Base-by-base conservation (phyloP, 2,329 filamentous ascomycete species). In the Aspergillus hiratsukae region DNA sequence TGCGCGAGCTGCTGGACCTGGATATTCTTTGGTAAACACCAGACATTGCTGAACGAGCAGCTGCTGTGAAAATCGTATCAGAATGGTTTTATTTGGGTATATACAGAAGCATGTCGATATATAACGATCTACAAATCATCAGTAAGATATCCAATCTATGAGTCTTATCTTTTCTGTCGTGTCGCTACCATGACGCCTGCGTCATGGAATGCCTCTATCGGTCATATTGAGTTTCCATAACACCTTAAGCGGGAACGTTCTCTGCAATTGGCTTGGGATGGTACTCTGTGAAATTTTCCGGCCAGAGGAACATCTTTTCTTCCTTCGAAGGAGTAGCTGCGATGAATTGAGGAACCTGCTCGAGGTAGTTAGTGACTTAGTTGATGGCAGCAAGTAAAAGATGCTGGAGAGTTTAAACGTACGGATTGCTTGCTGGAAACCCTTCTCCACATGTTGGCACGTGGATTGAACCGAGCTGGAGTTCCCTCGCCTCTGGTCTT, bases 361-460 rank as follows among this genome's bases (percentile, higher is more conserved):
- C n/a, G n/a, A 28, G 3, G 2, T 10, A 28, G 48, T 59, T n/a
- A 60, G 57, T 48, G 7, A 28, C 48, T 59, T n/a, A 60, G 57
- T 48, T 7, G 55, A 23, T 41, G 45, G 43, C 37, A 45, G 3
- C 43, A 69, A 60, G 61, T 65, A 67, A 43, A 66, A 54, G 10
- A 67, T 62, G 51, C 66, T 66, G 25, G 60, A 59, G 17, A 2
- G 28, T 5, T 1, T 17, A 14, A 21, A 51, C 77, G 69, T 61
- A 82, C 81, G 40, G 81, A 79, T 46, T 75, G 78, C 73, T 80
- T 81, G 73, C 82, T 86, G 35, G 80, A 83, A 46, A 83, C 80
- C 28, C 84, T 77, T 53, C 86, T 76, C 86, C 86, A 88, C 75
- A 88, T 77, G 69, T 88, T 87, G 28, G 85, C 86, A 46, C 85